Conservation (phyloP, 73 alveolate species). For the Paramecium bursaria region DNA sequence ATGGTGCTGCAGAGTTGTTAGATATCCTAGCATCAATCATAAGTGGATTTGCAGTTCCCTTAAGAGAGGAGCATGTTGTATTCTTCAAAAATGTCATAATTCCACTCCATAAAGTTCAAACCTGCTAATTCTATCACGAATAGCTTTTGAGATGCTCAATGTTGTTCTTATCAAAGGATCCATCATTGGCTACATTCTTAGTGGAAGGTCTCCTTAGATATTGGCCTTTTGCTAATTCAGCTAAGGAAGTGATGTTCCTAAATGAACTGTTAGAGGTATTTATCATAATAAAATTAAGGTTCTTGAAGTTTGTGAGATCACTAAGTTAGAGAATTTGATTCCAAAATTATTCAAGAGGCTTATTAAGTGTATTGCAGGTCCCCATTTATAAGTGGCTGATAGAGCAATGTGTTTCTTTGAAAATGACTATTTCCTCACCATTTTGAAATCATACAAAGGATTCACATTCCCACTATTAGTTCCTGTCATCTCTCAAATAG, state of each 20-base stretch:
- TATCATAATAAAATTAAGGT: no score
- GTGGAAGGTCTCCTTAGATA: conserved; percentile 89
- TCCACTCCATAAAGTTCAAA: conserved; percentile 93
- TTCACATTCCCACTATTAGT: conserved; percentile 89
- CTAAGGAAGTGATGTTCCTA: conserved; percentile 92
- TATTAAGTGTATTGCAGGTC: conserved; percentile 89
- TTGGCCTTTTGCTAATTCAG: conserved; percentile 97
- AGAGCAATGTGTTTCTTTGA: conserved; percentile 95
- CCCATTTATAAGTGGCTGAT: conserved; percentile 92
- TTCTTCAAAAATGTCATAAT: conserved; percentile 89
- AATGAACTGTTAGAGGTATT: conserved; percentile 90
- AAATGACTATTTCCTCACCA: conserved; percentile 84
- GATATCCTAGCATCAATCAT: conserved; percentile 91
- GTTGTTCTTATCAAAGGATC: conserved; percentile 86
- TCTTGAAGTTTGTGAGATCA: conserved; percentile 91
- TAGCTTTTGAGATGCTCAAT: conserved; percentile 90
- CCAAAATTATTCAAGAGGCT: conserved; percentile 87
- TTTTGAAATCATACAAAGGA: conserved; percentile 83
- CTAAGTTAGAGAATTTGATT: conserved; percentile 83
- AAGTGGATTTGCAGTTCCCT: conserved; percentile 94
- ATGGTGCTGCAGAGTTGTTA: conserved; percentile 92
- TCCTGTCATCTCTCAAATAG: conserved; percentile 83
- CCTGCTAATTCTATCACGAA: conserved; percentile 90
- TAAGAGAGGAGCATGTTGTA: conserved; percentile 91
- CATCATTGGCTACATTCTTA: conserved; percentile 79